These are phyloP conservation scores for Beauveria caledonica DNA, from an alignment of 2,329 filamentous ascomycete species.

Conservation along the genomic window DNA sequence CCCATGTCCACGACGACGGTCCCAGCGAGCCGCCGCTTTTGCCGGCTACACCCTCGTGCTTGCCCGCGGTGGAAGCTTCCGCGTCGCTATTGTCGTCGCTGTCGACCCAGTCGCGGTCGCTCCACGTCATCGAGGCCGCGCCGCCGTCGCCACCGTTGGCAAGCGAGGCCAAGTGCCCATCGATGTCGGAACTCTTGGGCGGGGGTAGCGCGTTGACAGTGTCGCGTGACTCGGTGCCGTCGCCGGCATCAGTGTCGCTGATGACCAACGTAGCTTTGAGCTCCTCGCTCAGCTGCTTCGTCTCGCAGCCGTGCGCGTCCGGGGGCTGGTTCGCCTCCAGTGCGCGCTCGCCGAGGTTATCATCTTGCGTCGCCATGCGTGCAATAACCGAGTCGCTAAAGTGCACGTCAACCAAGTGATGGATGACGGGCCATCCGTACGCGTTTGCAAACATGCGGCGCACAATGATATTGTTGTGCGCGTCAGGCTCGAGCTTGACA, in stretches of 20 bases:
- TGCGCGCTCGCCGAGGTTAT: slow-evolving; percentile 61
- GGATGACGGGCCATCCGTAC: slow-evolving; percentile 93
- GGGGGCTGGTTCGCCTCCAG: slow-evolving; percentile 49
- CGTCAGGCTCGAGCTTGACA: slow-evolving; percentile 89
- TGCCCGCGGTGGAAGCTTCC: slow-evolving; percentile 6
- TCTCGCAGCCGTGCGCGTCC: slow-evolving; percentile 58
- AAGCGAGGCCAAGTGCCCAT: slow-evolving; percentile 12
- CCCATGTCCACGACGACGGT: slow-evolving; percentile 38
- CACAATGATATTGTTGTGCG: slow-evolving; percentile 97
- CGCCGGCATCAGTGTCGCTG: background rate
- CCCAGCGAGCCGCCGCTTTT: slow-evolving; percentile 13
- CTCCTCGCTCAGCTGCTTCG: slow-evolving; percentile 25
- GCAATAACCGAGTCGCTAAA: slow-evolving; percentile 66
- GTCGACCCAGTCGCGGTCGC: slow-evolving; percentile 55
- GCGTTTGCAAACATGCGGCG: slow-evolving; percentile 95
- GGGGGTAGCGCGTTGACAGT: slow-evolving; percentile 38
- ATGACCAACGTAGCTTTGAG: background rate
- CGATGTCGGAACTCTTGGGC: slow-evolving; percentile 9
- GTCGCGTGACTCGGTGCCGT: slow-evolving; percentile 30
- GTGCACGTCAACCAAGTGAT: slow-evolving; percentile 90
- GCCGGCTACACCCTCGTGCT: background rate
- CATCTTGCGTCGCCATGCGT: slow-evolving; percentile 57
- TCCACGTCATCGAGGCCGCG: slow-evolving; percentile 48
- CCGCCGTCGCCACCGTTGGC: background rate
- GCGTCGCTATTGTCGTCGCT: slow-evolving; percentile 35